Conservation (phyloP, 139 green algal genomes). For the Chlorella sp. region DNA sequence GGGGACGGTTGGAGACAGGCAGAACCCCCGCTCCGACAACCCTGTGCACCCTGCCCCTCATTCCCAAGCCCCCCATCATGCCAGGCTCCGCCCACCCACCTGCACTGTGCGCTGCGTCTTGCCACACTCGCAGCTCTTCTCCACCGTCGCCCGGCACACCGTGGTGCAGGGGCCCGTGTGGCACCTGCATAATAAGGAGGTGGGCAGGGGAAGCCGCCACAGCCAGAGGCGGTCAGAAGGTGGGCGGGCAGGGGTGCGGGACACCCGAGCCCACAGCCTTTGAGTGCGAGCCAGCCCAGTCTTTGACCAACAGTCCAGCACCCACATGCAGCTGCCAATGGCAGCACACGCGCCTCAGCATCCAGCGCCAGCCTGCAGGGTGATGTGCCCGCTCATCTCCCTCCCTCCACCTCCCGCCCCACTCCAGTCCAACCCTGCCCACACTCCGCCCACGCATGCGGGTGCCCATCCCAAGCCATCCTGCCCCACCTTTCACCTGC, state of each 20-base stretch:
- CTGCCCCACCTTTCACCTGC: too few species aligned
- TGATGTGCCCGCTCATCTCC: too few species aligned
- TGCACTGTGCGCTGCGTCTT: conserved; percentile 47
- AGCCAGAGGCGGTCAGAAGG: neutral
- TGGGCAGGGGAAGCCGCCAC: neutral
- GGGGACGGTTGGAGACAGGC: too few species aligned
- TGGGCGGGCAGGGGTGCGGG: neutral
- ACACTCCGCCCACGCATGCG: too few species aligned
- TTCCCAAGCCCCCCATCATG: neutral
- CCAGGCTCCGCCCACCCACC: neutral
- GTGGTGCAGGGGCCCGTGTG: conserved; percentile 72
- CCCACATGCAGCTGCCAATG: too few species aligned
- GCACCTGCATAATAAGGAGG: conserved; percentile 48
- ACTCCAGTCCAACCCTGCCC: too few species aligned
- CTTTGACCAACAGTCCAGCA: neutral
- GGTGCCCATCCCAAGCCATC: too few species aligned
- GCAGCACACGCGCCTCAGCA: too few species aligned
- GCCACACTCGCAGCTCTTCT: conserved; percentile 60
- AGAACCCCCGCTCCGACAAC: too few species aligned
- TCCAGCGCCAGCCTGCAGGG: too few species aligned
- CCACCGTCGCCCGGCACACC: conserved; percentile 47
- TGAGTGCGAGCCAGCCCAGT: neutral
- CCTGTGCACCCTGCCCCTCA: too few species aligned
- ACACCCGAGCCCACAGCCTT: neutral
- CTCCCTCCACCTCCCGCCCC: too few species aligned